Base-by-base conservation (phyloP, 495 filamentous ascomycete species). In the Aspergillus heteromorphus region DNA sequence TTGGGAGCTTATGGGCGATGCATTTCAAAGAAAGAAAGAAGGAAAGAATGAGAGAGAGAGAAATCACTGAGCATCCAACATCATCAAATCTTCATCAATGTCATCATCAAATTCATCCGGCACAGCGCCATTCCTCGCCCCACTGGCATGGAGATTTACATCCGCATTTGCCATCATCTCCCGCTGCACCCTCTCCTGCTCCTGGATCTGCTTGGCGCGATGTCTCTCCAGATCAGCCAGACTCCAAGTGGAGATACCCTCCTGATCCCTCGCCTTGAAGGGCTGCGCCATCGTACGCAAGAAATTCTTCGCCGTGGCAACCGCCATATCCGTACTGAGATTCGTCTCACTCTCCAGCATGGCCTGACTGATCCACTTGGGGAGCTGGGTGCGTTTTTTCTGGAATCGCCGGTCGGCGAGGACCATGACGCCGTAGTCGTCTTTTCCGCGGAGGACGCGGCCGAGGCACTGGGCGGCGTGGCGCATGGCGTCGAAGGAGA, bases 381-480 rank as follows among this genome's bases (percentile, higher is more conserved):
- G 95, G 47, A 99, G 77, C 71, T 99, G 95, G 11, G 63, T 76
- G 23, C 92, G 80, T 71, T 97, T 97, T 73, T 88, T 87, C 66
- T 86, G 81, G 73, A 97, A 99, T 6, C 95, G 81, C 10, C 87
- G 80, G 69, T 99, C 95, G 14, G 95, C 95, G 16, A 99, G 73
- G 11, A 99, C 91, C 93, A 99, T 99, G 69, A 97, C 86, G 2
- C 95, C 95, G 72, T 99, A 99, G 67, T 99, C 93, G 66, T 97
- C 93, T 69, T 98, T 98, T 30, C 93, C 95, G 55, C 95, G 82
- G 21, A 99, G 77, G 16, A 99, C 95, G 64, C 95, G 92, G 19
- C 95, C 95, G 0, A 99, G 79, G 59, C 95, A 99, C 64, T 99
- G 95, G 13, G 95, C 91, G 38, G 93, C 95, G 65, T 99, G 95